Evolutionary conservation across 257 asterid genomes (phyloP).

Genomic region (Solanum arcanum): DNA sequence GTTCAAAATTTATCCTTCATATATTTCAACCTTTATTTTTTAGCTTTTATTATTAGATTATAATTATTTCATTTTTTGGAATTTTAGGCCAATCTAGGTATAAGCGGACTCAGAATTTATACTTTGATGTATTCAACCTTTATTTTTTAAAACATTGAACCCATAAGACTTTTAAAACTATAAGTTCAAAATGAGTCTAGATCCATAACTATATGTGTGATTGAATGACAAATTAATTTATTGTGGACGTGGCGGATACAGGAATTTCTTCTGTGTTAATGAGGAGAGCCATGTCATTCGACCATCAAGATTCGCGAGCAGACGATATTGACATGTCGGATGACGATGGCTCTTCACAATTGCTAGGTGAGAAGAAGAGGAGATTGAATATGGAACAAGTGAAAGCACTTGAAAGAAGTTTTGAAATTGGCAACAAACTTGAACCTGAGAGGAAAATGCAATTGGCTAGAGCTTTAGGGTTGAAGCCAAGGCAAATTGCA

Average conservation of each 20-base stretch:
- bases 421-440: conserved; percentile 58
- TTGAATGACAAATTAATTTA: background rate
- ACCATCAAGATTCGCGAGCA: background rate
- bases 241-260: background rate
- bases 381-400: conserved; percentile 69
- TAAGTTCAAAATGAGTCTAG: background rate
- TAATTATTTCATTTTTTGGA: background rate
- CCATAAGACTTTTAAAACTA: background rate
- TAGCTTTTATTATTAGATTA: background rate
- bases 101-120: background rate
- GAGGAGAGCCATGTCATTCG: conserved; percentile 75
- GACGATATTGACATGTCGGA: conserved; percentile 59
- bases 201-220: background rate
- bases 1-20: background rate
- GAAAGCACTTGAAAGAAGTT: conserved; percentile 74
- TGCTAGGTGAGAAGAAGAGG: conserved; percentile 74
- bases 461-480: conserved; percentile 61
- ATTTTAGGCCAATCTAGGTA: background rate
- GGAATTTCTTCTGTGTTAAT: conserved; percentile 48
- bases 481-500: conserved; percentile 75
- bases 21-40: background rate
- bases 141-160: background rate
- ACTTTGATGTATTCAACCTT: background rate
- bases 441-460: conserved; percentile 84
- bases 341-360: conserved; percentile 39